These are phyloP conservation scores for Pelargonium nanum DNA, from an alignment of 345 rosid species.

Conservation along the genomic window DNA sequence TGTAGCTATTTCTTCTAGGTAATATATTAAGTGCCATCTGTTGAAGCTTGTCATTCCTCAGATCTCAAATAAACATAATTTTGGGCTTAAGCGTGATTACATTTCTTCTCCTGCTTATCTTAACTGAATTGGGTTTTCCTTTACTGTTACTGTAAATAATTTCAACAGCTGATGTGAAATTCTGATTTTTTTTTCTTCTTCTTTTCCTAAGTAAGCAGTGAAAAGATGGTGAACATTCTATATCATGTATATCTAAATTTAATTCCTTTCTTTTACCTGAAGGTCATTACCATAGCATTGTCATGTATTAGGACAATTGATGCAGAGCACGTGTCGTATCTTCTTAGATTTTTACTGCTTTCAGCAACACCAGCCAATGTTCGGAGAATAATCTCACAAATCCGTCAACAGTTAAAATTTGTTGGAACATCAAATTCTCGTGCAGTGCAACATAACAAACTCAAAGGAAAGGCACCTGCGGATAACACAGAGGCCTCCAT, in stretches of 20 bases:
- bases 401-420: constrained; percentile 61
- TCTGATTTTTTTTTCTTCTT: neutral
- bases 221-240: neutral
- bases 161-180: neutral
- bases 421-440: constrained; percentile 36
- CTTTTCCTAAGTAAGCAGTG: neutral
- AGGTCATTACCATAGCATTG: constrained; percentile 64
- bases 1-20: neutral
- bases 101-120: neutral
- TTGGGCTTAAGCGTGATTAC: neutral
- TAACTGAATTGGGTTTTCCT: neutral
- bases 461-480: constrained; percentile 49
- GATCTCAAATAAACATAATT: neutral
- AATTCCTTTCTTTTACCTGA: constrained; percentile 9
- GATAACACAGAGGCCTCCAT: constrained; percentile 50
- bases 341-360: constrained; percentile 67
- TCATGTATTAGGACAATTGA: constrained; percentile 67
- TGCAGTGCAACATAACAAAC: constrained; percentile 33
- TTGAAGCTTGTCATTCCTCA: neutral
- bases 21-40: neutral
- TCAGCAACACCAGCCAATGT: constrained; percentile 58
- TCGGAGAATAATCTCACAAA: constrained; percentile 58
- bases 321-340: constrained; percentile 59
- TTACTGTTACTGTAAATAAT: neutral
- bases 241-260: neutral